Evolutionary conservation across 2,329 filamentous ascomycete species (phyloP), one percentile per base, ranked within the genome.

Genomic region (Alternaria viburni): DNA sequence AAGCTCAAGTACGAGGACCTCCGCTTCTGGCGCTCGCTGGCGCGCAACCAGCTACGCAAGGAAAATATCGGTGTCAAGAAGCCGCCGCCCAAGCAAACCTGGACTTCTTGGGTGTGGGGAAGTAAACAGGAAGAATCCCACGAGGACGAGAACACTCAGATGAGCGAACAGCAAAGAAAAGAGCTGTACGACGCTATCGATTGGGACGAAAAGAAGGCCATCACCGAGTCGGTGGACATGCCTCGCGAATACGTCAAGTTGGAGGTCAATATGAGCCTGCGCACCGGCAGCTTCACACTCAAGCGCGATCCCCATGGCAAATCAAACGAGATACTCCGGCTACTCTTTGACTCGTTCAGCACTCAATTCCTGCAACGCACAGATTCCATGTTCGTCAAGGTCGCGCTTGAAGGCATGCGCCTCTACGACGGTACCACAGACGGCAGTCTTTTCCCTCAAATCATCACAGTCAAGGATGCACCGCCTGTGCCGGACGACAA

Each of bases 121-220:
- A 61, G 72, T 56, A 81, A 80, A 62, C 92, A 87, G 54, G 85
- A 90, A 54, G 83, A 86, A 54, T 86, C 91, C 44, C 85, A 91
- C 47, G 86, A 89, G 5, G 91, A 96, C 70, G 91, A 94, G 66
- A 55, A 59, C 26, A 92, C 90, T 0, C 88, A 93, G 63, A 97
- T 99, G 86, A 96, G 93, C 0, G 96, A 99, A 65, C 90, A 98
- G 79, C 94, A 99, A 78, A 90, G 95, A 45, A 93, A 98, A 78
- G 95, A 99, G 80, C 87, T 99, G 10, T 99, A 98, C 79, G 91
- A 96, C 71, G 96, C 93, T 54, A 99, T 99, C 73, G 96, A 98
- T 74, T 99, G 95, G 90, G 93, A 99, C 66, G 96, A 99, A 80
- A 98, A 97, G 83, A 90, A 94, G 64, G 92, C 91, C 2, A 86